These are phyloP conservation scores for Pseudotsuga menziesii DNA, from an alignment of 75 land plant genomes.

Conservation along the genomic window DNA sequence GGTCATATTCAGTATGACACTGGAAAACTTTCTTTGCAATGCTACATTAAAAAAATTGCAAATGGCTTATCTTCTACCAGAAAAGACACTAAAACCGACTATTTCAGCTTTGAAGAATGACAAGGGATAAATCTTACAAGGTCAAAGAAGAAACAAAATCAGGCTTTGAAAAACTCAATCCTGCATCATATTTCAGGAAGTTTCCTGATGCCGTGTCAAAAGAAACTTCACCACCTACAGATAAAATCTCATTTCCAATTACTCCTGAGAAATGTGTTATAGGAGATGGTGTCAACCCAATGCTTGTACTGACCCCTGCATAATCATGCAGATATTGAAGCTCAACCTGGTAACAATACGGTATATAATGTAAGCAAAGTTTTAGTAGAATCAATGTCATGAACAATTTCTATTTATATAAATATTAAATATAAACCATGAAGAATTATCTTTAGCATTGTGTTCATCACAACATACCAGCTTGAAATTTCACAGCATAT, in stretches of 20 bases:
- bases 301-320: constrained; percentile 48
- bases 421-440: too few species aligned
- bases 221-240: constrained; percentile 50
- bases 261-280: constrained; percentile 51
- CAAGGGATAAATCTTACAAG: constrained; percentile 29
- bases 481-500: too few species aligned
- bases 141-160: constrained; percentile 59
- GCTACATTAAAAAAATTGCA: background rate
- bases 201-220: constrained; percentile 54
- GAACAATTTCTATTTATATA: too few species aligned
- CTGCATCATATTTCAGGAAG: constrained; percentile 56
- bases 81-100: background rate
- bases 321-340: constrained; percentile 68
- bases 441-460: too few species aligned
- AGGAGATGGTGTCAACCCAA: constrained; percentile 67
- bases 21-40: constrained; percentile 7
- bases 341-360: constrained; percentile 39
- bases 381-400: too few species aligned
- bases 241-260: constrained; percentile 29
- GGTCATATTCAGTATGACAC: constrained; percentile 2
- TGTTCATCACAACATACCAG: too few species aligned
- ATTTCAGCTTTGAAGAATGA: background rate
- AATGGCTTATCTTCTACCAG: background rate
- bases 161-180: constrained; percentile 34
- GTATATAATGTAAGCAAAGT: background rate